Evolutionary conservation across 2,329 filamentous ascomycete genomes (phyloP), one percentile per base, ranked within the genome.

Genomic region (Lasiodiplodia hormozganensis): DNA sequence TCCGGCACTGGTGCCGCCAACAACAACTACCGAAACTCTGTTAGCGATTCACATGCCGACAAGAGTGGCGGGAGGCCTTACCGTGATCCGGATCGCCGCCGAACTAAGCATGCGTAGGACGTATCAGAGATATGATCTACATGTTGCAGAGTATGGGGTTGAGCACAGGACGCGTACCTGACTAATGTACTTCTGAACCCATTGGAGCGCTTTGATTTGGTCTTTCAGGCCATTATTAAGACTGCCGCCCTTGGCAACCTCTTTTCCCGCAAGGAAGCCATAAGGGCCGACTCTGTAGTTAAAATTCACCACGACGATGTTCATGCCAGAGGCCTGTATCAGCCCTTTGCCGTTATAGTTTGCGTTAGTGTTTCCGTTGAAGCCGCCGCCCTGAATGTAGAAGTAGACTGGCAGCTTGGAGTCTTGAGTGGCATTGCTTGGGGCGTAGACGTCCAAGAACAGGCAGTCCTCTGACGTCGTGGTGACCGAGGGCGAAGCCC

Each of bases 271-370:
- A 14, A 94, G 82, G 75, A 94, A 94, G 0, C 92, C 92, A 72
- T 89, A 93, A 0, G 87, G 85, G 0, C 91, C 91, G 12, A 94
- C 90, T 5, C 92, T 88, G 75, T 94, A 94, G 78, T 93, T 94
- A 79, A 92, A 86, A 11, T 85, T 89, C 2, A 94, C 90, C 0
- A 93, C 87, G 0, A 94, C 80, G 31, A 93, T 89, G 57, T 86
- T 83, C 68, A 86, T 80, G 47, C 84, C 82, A 21, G 87, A 86
- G 0, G 88, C 89, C 36, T 83, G 76, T 34, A 90, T 82, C n/a
- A 94, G 78, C 0, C 85, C 87, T 0, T 84, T 85, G 0, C 87
- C 89, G 71, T 92, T 87, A 71, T 86, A 84, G 70, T 90, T 82
- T 11, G 78, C 71, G 69, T 81, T 82, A 18, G 77, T 77, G 68